phyloP scores from a whole-genome alignment of 345 rosid species.

The Eucalyptus cloeziana region DNA sequence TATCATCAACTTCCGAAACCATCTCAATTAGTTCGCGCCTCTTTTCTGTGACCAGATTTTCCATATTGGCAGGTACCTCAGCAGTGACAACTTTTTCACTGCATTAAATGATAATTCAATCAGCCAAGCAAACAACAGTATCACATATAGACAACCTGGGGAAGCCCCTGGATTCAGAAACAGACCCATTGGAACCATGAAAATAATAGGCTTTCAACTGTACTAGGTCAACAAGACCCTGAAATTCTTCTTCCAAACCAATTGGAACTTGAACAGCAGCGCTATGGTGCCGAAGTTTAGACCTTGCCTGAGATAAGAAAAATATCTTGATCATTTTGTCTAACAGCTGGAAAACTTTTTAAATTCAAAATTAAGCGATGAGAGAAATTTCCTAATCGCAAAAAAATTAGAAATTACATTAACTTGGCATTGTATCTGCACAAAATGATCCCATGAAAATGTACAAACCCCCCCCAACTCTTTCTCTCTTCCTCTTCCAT shows the following conservation, averaged over 20 bases:
- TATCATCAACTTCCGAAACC: slow-evolving; percentile 96
- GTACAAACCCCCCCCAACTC: not conserved
- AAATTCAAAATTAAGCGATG: not conserved
- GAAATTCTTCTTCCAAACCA: slow-evolving; percentile 81
- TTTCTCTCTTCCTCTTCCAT: not conserved
- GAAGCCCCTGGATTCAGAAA: not conserved
- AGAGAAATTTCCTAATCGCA: not conserved
- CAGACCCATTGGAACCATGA: slow-evolving; percentile 89
- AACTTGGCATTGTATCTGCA: not conserved
- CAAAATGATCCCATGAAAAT: not conserved
- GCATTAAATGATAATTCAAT: slow-evolving; percentile 2
- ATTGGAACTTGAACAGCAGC: slow-evolving; percentile 98
- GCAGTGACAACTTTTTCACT: slow-evolving; percentile 72
- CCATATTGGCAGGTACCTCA: slow-evolving; percentile 80
- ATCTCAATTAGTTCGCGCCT: slow-evolving; percentile 75
- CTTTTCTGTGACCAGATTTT: slow-evolving; percentile 64
- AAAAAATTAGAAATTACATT: not conserved
- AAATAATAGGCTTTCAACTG: slow-evolving; percentile 57
- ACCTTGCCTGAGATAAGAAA: slow-evolving; percentile 51
- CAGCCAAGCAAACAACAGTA: not conserved
- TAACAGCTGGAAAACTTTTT: not conserved
- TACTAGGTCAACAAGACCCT: slow-evolving; percentile 90
- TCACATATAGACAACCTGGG: not conserved
- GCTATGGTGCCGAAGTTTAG: slow-evolving; percentile 88
- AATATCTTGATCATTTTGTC: not conserved